Conservation (phyloP, 1,284 basidiomycete genomes). For the Violaceomyces palustris region DNA sequence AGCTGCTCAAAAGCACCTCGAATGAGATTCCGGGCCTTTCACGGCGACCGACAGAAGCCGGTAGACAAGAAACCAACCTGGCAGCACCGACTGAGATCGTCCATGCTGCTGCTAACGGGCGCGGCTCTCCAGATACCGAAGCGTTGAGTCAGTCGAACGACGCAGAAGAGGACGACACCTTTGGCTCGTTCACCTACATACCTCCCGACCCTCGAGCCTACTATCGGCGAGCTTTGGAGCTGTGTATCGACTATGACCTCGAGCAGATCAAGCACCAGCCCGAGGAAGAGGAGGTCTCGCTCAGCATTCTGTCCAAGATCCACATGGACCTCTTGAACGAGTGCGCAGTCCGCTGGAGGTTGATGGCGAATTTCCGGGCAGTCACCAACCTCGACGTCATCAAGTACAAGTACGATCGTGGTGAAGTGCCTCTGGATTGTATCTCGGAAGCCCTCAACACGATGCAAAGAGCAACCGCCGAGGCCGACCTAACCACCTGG, state of each 20-base stretch:
- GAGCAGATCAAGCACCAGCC: conserved; percentile 84
- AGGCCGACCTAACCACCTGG: conserved; percentile 64
- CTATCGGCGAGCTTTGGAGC: conserved; percentile 77
- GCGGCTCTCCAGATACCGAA: conserved; percentile 14
- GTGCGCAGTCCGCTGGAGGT: conserved; percentile 83
- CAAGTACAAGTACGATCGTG: conserved; percentile 77
- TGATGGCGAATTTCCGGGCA: conserved; percentile 71
- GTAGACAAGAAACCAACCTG: conserved; percentile 10
- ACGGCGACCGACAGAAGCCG: conserved; percentile 1
- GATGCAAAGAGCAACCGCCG: conserved; percentile 66
- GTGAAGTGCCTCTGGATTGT: conserved; percentile 88
- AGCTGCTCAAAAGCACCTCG: conserved; percentile 68
- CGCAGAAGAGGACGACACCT: conserved; percentile 33
- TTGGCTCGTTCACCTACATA: conserved; percentile 67
- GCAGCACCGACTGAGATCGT: conserved; percentile 6
- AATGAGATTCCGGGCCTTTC: conserved; percentile 15
- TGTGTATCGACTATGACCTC: conserved; percentile 78
- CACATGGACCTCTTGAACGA: conserved; percentile 82
- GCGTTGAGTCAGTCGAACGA: conserved; percentile 2
- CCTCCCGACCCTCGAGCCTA: conserved; percentile 79
- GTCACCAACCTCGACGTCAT: conserved; percentile 82
- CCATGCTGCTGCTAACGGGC: neutral
- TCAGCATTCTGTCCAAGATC: conserved; percentile 78
- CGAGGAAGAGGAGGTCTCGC: conserved; percentile 90
- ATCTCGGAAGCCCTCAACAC: conserved; percentile 74